These are phyloP conservation scores for Exophiala calicioides DNA, from an alignment of 2,329 filamentous ascomycete genomes.

Conservation along the genomic window DNA sequence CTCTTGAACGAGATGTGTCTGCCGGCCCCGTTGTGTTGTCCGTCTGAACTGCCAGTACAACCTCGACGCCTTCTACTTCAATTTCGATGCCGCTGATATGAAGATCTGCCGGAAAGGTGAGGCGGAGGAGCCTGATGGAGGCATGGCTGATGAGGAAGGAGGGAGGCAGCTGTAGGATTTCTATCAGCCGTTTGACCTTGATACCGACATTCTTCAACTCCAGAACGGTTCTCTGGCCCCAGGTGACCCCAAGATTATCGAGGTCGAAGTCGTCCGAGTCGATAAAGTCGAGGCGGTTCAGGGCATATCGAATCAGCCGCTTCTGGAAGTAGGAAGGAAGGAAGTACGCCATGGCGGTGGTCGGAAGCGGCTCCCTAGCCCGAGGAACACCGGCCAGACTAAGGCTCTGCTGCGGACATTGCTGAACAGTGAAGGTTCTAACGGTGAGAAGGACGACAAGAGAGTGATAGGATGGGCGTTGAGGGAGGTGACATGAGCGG, in stretches of 20 bases:
- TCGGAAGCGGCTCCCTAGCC: slow-evolving; percentile 13
- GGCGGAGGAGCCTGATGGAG: slow-evolving; percentile 70
- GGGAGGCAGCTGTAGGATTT: slow-evolving; percentile 32
- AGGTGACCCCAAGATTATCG: slow-evolving; percentile 79
- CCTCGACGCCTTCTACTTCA: slow-evolving; percentile 77
- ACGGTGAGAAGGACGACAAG: background rate
- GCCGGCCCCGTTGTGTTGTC: slow-evolving; percentile 8
- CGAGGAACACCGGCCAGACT: slow-evolving; percentile 4
- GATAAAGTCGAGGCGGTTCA: slow-evolving; percentile 80
- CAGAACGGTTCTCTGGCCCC: slow-evolving; percentile 78
- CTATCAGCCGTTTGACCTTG: slow-evolving; percentile 27
- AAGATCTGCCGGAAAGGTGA: slow-evolving; percentile 85
- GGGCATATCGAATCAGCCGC: slow-evolving; percentile 80
- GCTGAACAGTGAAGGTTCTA: slow-evolving; percentile 10
- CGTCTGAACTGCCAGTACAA: slow-evolving; percentile 40
- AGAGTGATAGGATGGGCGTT: background rate
- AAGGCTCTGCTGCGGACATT: slow-evolving; percentile 7
- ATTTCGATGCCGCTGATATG: slow-evolving; percentile 80
- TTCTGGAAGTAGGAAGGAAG: slow-evolving; percentile 81
- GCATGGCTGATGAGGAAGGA: slow-evolving; percentile 47
- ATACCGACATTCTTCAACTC: slow-evolving; percentile 81
- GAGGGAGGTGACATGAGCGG: no score
- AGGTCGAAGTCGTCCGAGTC: slow-evolving; percentile 85
- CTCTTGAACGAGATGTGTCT: slow-evolving; percentile 46
- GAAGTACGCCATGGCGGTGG: slow-evolving; percentile 65